Percentiles rank a stretch among this genome's conserved stretches.
phyloP scores from a whole-genome alignment of 371 early-diverging fungal species.

The Mortierella sp. region DNA sequence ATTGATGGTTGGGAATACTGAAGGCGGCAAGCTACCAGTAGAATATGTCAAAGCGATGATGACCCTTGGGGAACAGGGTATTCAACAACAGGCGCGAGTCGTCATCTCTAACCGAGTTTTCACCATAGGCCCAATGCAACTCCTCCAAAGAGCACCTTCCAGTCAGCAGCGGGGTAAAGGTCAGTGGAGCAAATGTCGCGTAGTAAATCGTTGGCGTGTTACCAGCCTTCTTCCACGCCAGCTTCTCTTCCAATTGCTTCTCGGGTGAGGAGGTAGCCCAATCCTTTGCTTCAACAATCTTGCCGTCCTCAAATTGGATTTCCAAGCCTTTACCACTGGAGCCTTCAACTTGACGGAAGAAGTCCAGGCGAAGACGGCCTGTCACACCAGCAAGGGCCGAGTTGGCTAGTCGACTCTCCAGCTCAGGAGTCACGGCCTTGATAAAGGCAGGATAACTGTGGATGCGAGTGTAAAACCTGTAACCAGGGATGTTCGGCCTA shows the following conservation, averaged over 20 bases:
- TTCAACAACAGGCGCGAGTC: constrained; percentile 13
- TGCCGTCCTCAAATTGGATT: constrained; percentile 31
- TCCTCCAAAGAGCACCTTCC: constrained; percentile 19
- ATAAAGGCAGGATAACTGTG: constrained; percentile 19
- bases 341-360: constrained; percentile 39
- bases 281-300: constrained; percentile 12
- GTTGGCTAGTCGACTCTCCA: constrained; percentile 33
- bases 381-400: constrained; percentile 14
- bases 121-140: constrained; percentile 14
- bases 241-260: constrained; percentile 2
- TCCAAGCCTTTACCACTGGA: constrained; percentile 30
- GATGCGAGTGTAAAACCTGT: constrained; percentile 20
- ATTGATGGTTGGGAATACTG: too few relatives aligned
- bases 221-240: constrained; percentile 13
- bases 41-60: constrained; percentile 20
- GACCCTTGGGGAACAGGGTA: constrained; percentile 34
- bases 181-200: constrained; percentile 20
- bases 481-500: constrained; percentile 6
- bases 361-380: constrained; percentile 22
- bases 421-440: constrained; percentile 15
- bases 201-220: constrained; percentile 2
- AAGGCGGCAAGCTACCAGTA: constrained; percentile 12
- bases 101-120: constrained; percentile 11
- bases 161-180: constrained; percentile 16
- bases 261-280: constrained; percentile 25